Evolutionary conservation across 495 filamentous ascomycete genomes (phyloP).

Genomic region (Friedmanniomyces simplex): DNA sequence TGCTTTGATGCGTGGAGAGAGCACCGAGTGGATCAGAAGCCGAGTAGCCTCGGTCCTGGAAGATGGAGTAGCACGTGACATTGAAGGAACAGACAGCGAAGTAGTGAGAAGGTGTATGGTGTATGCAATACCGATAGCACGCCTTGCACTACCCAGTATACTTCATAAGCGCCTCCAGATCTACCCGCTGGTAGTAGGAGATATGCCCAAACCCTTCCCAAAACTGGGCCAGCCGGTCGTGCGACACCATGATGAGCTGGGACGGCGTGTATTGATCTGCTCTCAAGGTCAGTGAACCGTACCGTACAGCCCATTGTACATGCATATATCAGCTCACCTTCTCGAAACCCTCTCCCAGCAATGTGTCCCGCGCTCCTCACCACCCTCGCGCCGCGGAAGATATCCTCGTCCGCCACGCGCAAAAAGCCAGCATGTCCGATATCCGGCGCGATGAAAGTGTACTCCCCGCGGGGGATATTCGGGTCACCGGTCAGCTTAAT

Average conservation of each 20-base stretch:
- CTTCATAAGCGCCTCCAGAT: slow-evolving; percentile 48
- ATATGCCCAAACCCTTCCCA: slow-evolving; percentile 74
- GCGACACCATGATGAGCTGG: slow-evolving; percentile 69
- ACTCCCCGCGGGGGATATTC: slow-evolving; percentile 78
- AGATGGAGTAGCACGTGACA: not conserved
- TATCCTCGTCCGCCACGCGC: slow-evolving; percentile 51
- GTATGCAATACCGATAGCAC: not conserved
- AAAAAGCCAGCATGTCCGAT: slow-evolving; percentile 53
- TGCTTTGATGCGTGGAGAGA: too few species aligned
- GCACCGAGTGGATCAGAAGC: too few species aligned
- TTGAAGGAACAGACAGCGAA: not conserved
- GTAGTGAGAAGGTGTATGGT: not conserved
- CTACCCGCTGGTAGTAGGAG: slow-evolving; percentile 66
- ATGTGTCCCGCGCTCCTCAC: slow-evolving; percentile 69
- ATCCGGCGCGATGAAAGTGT: slow-evolving; percentile 68
- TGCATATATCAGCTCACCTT: slow-evolving; percentile 60
- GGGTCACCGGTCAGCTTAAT: slow-evolving; percentile 87
- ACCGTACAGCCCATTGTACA: too few species aligned
- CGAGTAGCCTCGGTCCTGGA: not conserved
- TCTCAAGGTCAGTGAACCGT: not conserved
- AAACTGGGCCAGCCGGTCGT: slow-evolving; percentile 66
- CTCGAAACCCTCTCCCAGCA: slow-evolving; percentile 54
- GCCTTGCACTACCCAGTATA: not conserved
- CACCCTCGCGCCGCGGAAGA: slow-evolving; percentile 64
- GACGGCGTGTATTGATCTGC: slow-evolving; percentile 58